Evolutionary conservation across 108 stramenopile genomes (phyloP).

Genomic region (Nitzschia sp.): DNA sequence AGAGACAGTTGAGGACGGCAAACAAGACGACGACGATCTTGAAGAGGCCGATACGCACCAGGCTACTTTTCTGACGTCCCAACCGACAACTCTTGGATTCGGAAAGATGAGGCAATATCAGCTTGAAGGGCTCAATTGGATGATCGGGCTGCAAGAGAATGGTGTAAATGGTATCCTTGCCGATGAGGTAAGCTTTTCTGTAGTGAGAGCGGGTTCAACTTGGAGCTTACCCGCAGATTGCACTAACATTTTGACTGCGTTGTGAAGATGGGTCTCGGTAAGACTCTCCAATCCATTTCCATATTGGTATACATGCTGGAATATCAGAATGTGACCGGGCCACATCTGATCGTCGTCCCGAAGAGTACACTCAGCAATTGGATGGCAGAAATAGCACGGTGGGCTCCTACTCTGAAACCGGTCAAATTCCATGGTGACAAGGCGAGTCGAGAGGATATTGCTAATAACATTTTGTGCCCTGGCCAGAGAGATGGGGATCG

Average conservation of each 20-base stretch:
- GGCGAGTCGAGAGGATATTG: constrained; percentile 76
- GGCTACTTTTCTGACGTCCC: constrained; percentile 80
- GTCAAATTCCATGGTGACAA: constrained; percentile 91
- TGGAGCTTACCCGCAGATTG: background rate
- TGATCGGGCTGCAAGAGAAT: constrained; percentile 94
- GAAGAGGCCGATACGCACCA: constrained; percentile 80
- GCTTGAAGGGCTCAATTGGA: constrained; percentile 97
- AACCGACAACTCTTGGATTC: constrained; percentile 81
- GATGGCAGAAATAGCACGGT: constrained; percentile 95
- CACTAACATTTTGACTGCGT: background rate
- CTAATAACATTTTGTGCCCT: constrained; percentile 77
- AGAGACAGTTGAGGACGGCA: constrained; percentile 23
- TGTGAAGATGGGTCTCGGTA: constrained; percentile 85
- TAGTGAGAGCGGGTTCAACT: background rate
- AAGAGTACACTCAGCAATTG: constrained; percentile 98
- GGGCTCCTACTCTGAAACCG: constrained; percentile 90
- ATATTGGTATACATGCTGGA: constrained; percentile 86
- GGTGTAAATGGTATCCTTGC: constrained; percentile 92
- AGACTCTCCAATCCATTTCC: constrained; percentile 97
- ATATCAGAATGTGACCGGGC: constrained; percentile 69
- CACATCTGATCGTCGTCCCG: constrained; percentile 96
- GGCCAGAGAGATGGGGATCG: constrained; percentile 73
- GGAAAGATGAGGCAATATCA: constrained; percentile 94
- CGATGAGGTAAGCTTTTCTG: constrained; percentile 72
- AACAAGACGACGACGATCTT: constrained; percentile 42